Evolutionary conservation across 257 asterid species (phyloP), one percentile per base, ranked within the genome.

Genomic region (Solanum etuberosum): DNA sequence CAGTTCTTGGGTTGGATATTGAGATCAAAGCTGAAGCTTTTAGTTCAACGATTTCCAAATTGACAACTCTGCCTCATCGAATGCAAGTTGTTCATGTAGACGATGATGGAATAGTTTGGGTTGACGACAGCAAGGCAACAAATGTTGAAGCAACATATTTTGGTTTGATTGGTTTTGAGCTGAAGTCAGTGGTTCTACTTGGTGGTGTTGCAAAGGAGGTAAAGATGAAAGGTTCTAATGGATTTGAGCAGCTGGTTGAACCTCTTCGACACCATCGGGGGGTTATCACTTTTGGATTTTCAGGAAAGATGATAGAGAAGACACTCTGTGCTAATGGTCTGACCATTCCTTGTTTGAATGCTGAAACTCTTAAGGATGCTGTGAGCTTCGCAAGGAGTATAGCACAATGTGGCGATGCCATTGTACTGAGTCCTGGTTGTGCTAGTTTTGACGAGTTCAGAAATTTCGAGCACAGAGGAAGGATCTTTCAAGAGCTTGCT

Each of bases 381-480:
- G 91, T 91, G 86, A 35, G 68, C 25, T 65, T 91, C 80, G 90
- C 91, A 6, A 91, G 86, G 86, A 85, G 38, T 76, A 87, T 91
- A 83, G 91, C 90, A 34, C 73, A 81, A 87, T 35, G 63, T 21
- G 91, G 91, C 76, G 93, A 88, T n/a, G 84, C 90, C 25, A 90
- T 91, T 87, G 82, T 90, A 70, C 78, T 87, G 83, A 89, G 91
- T 70, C 92, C 92, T 65, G 89, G 82, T 29, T 88, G 93, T 86
- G 93, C 93, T 40, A 91, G 92, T 73, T 91, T 91, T 73, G 93
- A 91, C 32, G 92, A 88, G 90, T 91, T 90, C 87, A 87, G 59
- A 46, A 90, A 90, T 70, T 91, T 91, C 32, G 91, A 91, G 89
- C 92, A 90, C 29, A 84, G 92, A 70, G 90, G 92, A 35, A 57